Evolutionary conservation across 108 stramenopile species (phyloP).

Genomic region (Fistulifera pelliculosa): DNA sequence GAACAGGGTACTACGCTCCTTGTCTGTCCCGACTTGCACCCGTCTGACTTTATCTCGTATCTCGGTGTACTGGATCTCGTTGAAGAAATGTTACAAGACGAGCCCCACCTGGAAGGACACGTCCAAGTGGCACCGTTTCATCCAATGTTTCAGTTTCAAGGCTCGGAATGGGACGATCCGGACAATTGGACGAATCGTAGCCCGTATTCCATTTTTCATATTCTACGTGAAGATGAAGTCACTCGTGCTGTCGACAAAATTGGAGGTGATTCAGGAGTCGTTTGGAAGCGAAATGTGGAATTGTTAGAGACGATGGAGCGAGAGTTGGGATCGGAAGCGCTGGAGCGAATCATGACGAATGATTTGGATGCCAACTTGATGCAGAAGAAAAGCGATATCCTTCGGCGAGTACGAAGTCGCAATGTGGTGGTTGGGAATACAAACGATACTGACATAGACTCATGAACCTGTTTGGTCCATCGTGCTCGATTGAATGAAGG

Average conservation of each 20-base stretch:
- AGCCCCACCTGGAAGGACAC: constrained; percentile 32
- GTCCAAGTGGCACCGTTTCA: constrained; percentile 79
- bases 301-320: constrained; percentile 46
- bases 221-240: constrained; percentile 74
- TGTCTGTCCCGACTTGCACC: constrained; percentile 64
- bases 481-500: too few relatives aligned
- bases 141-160: constrained; percentile 58
- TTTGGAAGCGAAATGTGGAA: constrained; percentile 65
- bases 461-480: too few relatives aligned
- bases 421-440: too few relatives aligned
- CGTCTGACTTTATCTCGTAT: constrained; percentile 44
- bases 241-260: constrained; percentile 48
- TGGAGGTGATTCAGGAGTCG: constrained; percentile 58
- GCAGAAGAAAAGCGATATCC: neutral
- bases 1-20: constrained; percentile 53
- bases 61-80: constrained; percentile 38
- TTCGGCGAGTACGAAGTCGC: neutral
- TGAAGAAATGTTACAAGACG: constrained; percentile 36
- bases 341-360: constrained; percentile 21
- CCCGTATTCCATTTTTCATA: constrained; percentile 78
- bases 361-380: neutral
- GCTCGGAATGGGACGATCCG: constrained; percentile 18
- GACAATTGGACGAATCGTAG: constrained; percentile 73
- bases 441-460: too few relatives aligned
- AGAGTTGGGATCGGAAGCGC: constrained; percentile 24